Conservation (phyloP, 139 green algal genomes). For the Edaphochlamys debaryana region DNA sequence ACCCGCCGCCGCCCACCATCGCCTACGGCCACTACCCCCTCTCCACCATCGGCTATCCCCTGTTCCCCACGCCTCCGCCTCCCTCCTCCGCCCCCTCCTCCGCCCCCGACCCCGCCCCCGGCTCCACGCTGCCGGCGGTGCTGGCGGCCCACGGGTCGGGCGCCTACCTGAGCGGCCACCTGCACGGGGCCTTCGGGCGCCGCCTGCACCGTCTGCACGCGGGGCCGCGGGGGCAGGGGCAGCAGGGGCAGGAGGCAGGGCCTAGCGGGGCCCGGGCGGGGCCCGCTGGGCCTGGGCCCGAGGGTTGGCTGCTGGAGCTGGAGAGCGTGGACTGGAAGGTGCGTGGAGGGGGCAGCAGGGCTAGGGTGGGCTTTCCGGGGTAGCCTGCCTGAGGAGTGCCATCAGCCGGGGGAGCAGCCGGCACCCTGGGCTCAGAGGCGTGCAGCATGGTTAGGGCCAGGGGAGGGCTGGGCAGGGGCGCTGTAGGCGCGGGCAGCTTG, state of each 20-base stretch:
- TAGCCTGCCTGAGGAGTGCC: too few species aligned
- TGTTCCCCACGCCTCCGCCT: background rate
- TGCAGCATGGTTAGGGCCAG: too few species aligned
- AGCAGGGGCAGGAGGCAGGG: background rate
- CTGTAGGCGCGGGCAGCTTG: too few species aligned
- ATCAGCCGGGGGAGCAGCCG: too few species aligned
- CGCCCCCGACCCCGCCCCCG: background rate
- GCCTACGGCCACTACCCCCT: constrained; percentile 41
- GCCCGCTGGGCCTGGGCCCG: background rate
- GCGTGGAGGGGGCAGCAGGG: too few species aligned
- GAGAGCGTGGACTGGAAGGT: constrained; percentile 38
- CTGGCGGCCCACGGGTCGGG: background rate
- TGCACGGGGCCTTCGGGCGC: constrained; percentile 27
- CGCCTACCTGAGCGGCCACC: constrained; percentile 32
- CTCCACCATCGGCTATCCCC: background rate
- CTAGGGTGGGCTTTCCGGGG: too few species aligned
- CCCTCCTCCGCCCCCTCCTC: too few species aligned
- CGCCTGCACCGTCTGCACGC: constrained; percentile 25
- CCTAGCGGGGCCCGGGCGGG: background rate
- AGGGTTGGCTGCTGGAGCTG: constrained; percentile 16
- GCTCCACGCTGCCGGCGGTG: background rate
- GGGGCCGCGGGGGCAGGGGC: background rate
- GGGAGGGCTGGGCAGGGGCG: too few species aligned
- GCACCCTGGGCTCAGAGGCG: too few species aligned
- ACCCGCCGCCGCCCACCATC: background rate